These are phyloP conservation scores for Carex cristatella DNA, from an alignment of 176 grass and related monocot genomes.

Conservation along the genomic window DNA sequence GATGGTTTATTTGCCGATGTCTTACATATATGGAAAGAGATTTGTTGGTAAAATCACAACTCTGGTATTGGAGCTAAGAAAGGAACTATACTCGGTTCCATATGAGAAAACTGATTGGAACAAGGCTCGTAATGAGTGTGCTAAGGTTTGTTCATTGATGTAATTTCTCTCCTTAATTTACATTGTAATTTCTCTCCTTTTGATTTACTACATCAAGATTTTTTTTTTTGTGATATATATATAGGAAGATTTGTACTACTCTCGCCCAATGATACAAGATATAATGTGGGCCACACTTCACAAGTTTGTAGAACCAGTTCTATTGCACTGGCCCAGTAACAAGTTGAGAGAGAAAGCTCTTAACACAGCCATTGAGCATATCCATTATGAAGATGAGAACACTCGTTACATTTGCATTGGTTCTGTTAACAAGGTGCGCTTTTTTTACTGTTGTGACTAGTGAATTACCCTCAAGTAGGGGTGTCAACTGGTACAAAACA, in stretches of 20 bases:
- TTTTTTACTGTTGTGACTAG: neutral
- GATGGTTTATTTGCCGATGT: conserved; percentile 98
- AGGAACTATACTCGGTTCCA: conserved; percentile 56
- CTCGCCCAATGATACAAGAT: conserved; percentile 88
- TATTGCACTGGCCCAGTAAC: conserved; percentile 75
- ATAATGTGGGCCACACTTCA: conserved; percentile 88
- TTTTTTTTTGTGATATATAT: conserved; percentile 29
- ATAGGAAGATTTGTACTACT: conserved; percentile 91
- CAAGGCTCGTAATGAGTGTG: conserved; percentile 79
- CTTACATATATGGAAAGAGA: conserved; percentile 88
- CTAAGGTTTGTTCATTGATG: conserved; percentile 53
- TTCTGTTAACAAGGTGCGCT: conserved; percentile 83
- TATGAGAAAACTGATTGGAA: conserved; percentile 77
- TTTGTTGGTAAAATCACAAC: conserved; percentile 71
- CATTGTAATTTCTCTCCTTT: conserved; percentile 7
- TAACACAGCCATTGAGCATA: conserved; percentile 63
- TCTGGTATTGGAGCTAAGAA: conserved; percentile 55
- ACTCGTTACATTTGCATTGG: conserved; percentile 92
- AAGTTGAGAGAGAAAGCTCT: conserved; percentile 80
- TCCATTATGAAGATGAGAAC: conserved; percentile 99
- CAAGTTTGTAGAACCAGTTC: conserved; percentile 86
- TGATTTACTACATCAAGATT: neutral
- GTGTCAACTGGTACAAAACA: no score
- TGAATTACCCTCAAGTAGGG: neutral
- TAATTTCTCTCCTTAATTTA: conserved; percentile 7